Base-by-base conservation (phyloP, 2,329 filamentous ascomycete genomes). In the Xylariales sp. region DNA sequence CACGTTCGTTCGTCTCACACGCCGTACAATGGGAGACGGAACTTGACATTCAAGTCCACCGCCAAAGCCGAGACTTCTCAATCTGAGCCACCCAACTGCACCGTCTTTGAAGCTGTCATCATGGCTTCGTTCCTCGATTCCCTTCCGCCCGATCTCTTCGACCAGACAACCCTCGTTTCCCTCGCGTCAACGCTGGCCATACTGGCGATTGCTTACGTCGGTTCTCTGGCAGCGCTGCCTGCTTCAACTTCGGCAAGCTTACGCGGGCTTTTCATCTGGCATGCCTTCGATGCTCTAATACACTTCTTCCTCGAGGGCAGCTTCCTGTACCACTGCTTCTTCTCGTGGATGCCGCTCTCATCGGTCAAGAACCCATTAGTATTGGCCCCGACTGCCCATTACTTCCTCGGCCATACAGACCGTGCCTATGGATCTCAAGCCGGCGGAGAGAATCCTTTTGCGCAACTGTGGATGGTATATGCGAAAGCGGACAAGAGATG, bases 321-420 rank as follows among this genome's bases (percentile, higher is more conserved):
- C 56, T 97, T 88, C 65, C 80, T 96, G 18, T 96, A 89, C 73
- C 88, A 95, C 68, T 95, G 88, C 70, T 94, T 97, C 75, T 91
- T 89, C 74, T 70, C 68, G 8, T 72, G 64, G 58, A 55, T 71
- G 6, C 60, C 65, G 4, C 46, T 64, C 11, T 55, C 57, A 16
- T 46, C 55, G 36, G 49, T 68, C 21, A 50, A 56, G 16, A 63
- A 62, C 51, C 56, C 59, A 20, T 47, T 54, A 43, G 57, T 59
- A 43, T 54, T 66, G 40, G 73, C 73, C 46, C 68, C 72, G 24
- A 71, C 73, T 19, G 69, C 74, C 5, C 61, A 61, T 42, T 74
- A 77, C 49, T 83, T 69, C 51, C 59, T 82, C 11, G 73, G 73
- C 3, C 57, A 62, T 12, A 61, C 58, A 3, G 66, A 70, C 40